These are phyloP conservation scores for Tetrahymena malaccensis DNA, from an alignment of 73 alveolate genomes.

Conservation along the genomic window DNA sequence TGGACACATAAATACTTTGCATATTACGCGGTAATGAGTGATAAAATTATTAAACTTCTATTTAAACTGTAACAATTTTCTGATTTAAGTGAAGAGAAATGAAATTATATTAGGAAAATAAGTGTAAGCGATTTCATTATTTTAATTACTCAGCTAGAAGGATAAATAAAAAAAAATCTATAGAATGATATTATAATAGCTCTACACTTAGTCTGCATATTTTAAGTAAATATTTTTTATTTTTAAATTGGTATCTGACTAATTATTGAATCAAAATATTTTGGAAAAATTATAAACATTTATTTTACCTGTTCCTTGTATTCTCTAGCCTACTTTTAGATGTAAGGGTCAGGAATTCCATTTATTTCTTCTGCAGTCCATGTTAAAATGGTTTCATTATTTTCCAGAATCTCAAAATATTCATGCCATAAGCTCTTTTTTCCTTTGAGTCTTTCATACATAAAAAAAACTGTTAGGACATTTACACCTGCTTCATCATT, in stretches of 20 bases:
- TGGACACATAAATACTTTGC: background rate
- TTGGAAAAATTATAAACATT: background rate
- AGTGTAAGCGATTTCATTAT: background rate
- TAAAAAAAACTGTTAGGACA: conserved; percentile 24
- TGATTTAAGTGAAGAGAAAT: background rate
- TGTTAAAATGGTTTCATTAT: conserved; percentile 17
- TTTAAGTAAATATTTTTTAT: too few relatives aligned
- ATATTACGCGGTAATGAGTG: background rate
- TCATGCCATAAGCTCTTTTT: conserved; percentile 54
- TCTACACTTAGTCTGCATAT: background rate
- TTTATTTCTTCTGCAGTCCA: conserved; percentile 43
- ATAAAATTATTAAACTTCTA: background rate
- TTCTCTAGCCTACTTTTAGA: conserved; percentile 31
- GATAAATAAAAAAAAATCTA: background rate
- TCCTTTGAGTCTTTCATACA: conserved; percentile 38
- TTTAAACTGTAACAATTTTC: background rate
- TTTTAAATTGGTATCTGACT: background rate
- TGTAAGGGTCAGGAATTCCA: conserved; percentile 36
- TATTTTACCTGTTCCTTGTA: conserved; percentile 26
- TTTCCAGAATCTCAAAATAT: conserved; percentile 39
- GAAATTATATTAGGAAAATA: background rate
- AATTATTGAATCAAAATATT: background rate
- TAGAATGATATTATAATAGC: background rate
- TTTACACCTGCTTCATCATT: conserved; percentile 37
- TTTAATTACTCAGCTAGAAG: background rate